phyloP scores from a whole-genome alignment of 2,329 filamentous ascomycete species.

The Parascedosporium putredinis region DNA sequence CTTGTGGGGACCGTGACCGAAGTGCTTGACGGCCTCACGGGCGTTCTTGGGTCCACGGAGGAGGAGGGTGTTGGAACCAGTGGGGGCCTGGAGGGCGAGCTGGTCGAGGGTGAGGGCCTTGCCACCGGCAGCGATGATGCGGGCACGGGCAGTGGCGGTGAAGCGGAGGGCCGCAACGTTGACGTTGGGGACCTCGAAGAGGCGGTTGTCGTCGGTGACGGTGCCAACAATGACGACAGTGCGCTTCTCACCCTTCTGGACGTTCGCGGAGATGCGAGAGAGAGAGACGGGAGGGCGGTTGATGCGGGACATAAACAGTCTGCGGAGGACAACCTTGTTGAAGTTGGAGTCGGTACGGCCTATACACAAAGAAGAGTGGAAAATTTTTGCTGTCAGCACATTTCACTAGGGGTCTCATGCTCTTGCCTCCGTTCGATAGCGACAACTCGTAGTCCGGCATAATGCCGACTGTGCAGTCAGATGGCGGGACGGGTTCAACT shows the following conservation, averaged over 20 bases:
- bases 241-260: constrained; percentile 61
- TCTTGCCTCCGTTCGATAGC: too few species aligned
- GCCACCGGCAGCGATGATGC: constrained; percentile 87
- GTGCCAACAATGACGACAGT: constrained; percentile 91
- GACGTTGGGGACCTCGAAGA: constrained; percentile 82
- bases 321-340: constrained; percentile 97
- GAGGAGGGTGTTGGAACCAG: constrained; percentile 92
- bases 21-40: constrained; percentile 97
- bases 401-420: background rate
- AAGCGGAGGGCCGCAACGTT: constrained; percentile 91
- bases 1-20: constrained; percentile 95
- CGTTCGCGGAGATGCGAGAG: constrained; percentile 72
- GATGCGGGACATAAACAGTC: constrained; percentile 97
- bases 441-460: too few species aligned
- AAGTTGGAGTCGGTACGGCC: constrained; percentile 94
- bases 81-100: constrained; percentile 89
- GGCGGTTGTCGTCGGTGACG: constrained; percentile 95
- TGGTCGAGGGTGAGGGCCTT: constrained; percentile 94
- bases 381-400: background rate
- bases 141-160: constrained; percentile 88
- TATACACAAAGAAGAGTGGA: constrained; percentile 22
- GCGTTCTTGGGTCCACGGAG: constrained; percentile 97
- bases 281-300: constrained; percentile 94
- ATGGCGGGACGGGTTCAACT: constrained; percentile 30
- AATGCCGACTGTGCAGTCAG: too few species aligned